phyloP scores from a whole-genome alignment of 805 yeast genomes.

The Brettanomyces nanus region DNA sequence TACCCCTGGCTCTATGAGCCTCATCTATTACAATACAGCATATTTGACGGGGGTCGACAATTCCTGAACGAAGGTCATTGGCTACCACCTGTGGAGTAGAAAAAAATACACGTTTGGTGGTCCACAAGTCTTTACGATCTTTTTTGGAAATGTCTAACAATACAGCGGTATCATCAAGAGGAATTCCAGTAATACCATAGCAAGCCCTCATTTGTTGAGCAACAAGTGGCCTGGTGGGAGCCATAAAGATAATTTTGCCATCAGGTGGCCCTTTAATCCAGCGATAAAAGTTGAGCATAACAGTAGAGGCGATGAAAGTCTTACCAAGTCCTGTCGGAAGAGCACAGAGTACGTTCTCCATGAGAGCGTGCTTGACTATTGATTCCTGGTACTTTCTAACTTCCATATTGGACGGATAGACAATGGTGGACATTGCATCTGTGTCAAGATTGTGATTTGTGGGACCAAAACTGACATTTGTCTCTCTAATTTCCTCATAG shows the following conservation, averaged over 20 bases:
- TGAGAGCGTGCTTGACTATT: constrained; percentile 66
- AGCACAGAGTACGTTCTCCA: constrained; percentile 73
- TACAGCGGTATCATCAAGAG: constrained; percentile 70
- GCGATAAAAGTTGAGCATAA: constrained; percentile 79
- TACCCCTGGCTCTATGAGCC: constrained; percentile 79
- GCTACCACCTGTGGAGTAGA: constrained; percentile 96
- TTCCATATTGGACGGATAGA: constrained; percentile 82
- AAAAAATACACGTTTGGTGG: constrained; percentile 68
- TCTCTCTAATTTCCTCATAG: constrained; percentile 20
- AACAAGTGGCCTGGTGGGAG: constrained; percentile 94
- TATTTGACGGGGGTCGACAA: constrained; percentile 65
- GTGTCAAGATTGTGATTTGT: constrained; percentile 44
- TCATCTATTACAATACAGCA: constrained; percentile 84
- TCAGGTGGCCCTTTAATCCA: constrained; percentile 52
- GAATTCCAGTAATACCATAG: constrained; percentile 76
- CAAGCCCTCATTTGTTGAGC: constrained; percentile 96
- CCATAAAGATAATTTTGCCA: constrained; percentile 85
- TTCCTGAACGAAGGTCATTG: constrained; percentile 73
- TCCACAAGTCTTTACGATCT: constrained; percentile 76
- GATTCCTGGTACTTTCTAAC: constrained; percentile 83
- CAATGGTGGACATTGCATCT: constrained; percentile 36
- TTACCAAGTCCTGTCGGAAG: constrained; percentile 97
- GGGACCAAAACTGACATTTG: constrained; percentile 22
- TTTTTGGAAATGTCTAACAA: constrained; percentile 43
- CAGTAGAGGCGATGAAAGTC: constrained; percentile 91